Evolutionary conservation across 106 monocot species (phyloP), one percentile per base, ranked within the genome.

Genomic region (Apostasia shenzhenica): DNA sequence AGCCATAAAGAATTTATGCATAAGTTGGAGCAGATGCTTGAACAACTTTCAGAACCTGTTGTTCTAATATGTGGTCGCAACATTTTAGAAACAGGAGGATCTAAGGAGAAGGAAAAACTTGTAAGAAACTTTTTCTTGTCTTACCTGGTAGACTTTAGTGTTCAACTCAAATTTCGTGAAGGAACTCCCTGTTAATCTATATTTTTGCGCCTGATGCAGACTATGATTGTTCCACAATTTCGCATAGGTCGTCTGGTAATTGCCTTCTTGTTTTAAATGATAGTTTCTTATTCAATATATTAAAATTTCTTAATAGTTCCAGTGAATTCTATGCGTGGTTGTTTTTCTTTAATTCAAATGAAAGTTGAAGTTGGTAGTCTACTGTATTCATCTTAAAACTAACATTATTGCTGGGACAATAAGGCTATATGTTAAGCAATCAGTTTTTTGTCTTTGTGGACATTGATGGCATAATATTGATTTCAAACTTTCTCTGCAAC

Each of bases 21-120:
- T 59, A 85, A 84, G 68, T 47, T 99, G 48, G 85, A 90, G 65
- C 75, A 87, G 78, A 93, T 85, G 80, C 73, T 99, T 70, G 80
- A 93, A 69, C 75, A 90, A 67, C 77, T 90, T 80, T 68, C 79
- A 57, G 90, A 87, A 49, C 78, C 87, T 71, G 66, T 85, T 66
- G 70, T 99, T 38, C 78, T 93, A 54, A 93, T 99, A 40, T 93
- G 85, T 78, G 99, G 99, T 54, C 90, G 90, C 56, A 88, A 83
- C 59, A 82, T 84, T 73, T 3, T 75, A 44, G 99, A 90, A 45
- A 66, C 75, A 45, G 77, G 83, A 45, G 77, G 83, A 46, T 67
- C 82, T 8, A 93, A 90, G 75, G 90, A 80, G 73, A 92, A 81
- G 72, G 89, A 92, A 59, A 90, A 84, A 90, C 74, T 61, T 69